Base-by-base conservation (phyloP, 176 grass and related monocot species). In the Puya raimondii region DNA sequence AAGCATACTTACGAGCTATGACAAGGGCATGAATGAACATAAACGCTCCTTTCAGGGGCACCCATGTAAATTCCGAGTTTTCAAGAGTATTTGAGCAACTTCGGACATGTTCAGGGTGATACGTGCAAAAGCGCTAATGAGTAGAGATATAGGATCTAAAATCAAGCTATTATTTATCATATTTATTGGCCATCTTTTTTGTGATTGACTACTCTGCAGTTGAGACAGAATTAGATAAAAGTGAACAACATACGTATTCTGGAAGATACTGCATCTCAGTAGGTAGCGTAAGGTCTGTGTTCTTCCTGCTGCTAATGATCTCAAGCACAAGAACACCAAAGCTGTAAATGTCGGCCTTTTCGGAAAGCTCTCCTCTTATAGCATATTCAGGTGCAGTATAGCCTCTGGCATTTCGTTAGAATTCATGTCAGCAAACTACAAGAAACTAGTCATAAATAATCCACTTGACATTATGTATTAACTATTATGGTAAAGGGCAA, bases 361-460 rank as follows among this genome's bases (percentile, higher is more conserved):
- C 88, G 2, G 81, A 80, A 14, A 91, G 74, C 79, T 91, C 88
- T 2, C 88, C 84, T 69, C 81, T 79, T 13, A 91, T 79, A 66
- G 84, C 81, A 50, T 91, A 91, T 51, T 91, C 88, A 73, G 84
- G 84, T 48, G 88, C 84, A n/a, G 80, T 81, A 63, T 91, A 91
- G 42, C 88, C 88, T 29, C 81, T 91, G 72, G 50, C 23, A 70
- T 16, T 47, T 57, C 4, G 51, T 26, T 26, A 26, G 25, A 23
- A 51, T 18, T 63, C 63, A 57, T 27, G n/a, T 49, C 4, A 69
- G 15, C n/a, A 69, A 69, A 67, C 25, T 26, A 69, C 33, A 4
- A 50, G 17, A 69, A 69, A 50, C 33, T 48, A 8, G 25, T 56
- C 23, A 27, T 27, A 47, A 66, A 1, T 13, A 15, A 12, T 16